Evolutionary conservation across 768 basidiomycete genomes (phyloP).

Genomic region (Agaricus blazei): DNA sequence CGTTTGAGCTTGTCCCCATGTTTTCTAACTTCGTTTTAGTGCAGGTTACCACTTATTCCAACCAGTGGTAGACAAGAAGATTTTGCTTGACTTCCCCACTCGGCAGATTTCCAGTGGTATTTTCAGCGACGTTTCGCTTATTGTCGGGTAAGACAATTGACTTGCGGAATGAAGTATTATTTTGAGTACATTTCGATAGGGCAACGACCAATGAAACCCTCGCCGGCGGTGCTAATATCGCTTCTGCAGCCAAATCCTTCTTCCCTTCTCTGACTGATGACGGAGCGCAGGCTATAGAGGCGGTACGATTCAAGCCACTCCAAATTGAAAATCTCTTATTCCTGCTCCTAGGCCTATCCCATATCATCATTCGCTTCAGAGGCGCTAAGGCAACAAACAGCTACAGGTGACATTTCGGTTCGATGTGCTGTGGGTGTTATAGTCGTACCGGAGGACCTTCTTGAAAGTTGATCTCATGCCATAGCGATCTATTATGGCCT

Average conservation of each 20-base stretch:
- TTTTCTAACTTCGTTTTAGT: slow-evolving; percentile 15
- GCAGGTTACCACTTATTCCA: slow-evolving; percentile 42
- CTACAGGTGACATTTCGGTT: slow-evolving; percentile 45
- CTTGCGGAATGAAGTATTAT: too few relatives aligned
- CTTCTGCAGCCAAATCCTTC: slow-evolving; percentile 29
- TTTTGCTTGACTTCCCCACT: slow-evolving; percentile 49
- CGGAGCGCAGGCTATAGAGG: slow-evolving; percentile 33
- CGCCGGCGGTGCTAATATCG: slow-evolving; percentile 33
- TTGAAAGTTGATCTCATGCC: background rate
- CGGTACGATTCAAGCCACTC: slow-evolving; percentile 15
- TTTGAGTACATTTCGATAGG: slow-evolving; percentile 18
- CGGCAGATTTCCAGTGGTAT: slow-evolving; percentile 36
- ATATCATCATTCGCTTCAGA: slow-evolving; percentile 36
- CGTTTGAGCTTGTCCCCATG: background rate
- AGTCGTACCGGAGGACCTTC: background rate
- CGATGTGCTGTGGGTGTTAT: slow-evolving; percentile 45
- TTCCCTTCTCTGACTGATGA: slow-evolving; percentile 40
- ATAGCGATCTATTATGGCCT: slow-evolving; percentile 43
- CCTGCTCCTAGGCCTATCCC: slow-evolving; percentile 33
- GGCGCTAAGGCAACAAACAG: slow-evolving; percentile 35
- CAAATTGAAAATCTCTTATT: background rate
- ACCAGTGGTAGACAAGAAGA: slow-evolving; percentile 50
- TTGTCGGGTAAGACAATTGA: slow-evolving; percentile 45
- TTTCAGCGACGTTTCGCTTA: slow-evolving; percentile 47
- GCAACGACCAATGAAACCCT: slow-evolving; percentile 59